A percentile compares a stretch with the other conserved stretches of the same genome.
These are phyloP conservation scores for Jaltomata sinuosa DNA, from an alignment of 257 asterid species.

Conservation along the genomic window DNA sequence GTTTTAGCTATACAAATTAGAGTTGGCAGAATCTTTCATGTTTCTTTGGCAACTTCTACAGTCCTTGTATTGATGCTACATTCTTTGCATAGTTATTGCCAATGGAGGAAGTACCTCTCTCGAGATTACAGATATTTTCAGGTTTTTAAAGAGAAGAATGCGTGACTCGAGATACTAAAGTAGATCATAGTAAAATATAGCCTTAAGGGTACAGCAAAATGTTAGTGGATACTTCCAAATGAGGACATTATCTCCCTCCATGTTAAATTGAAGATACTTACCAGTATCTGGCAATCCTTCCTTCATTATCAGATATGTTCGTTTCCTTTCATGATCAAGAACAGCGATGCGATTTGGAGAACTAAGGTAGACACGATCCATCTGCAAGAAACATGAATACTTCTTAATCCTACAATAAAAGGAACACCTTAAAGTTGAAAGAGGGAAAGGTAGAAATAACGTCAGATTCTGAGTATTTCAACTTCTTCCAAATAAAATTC, in stretches of 20 bases:
- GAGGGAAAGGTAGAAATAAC: not conserved
- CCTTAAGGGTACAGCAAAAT: not conserved
- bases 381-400: slow-evolving; percentile 29
- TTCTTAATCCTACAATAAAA: not conserved
- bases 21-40: not conserved
- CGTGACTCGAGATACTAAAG: not conserved
- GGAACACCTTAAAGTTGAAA: not conserved
- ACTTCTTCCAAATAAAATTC: not conserved
- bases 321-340: slow-evolving; percentile 82
- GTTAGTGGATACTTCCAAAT: not conserved
- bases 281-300: slow-evolving; percentile 90
- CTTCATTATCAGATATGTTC: slow-evolving; percentile 72
- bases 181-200: not conserved
- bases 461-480: not conserved
- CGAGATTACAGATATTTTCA: not conserved
- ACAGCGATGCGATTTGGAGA: slow-evolving; percentile 64
- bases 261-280: slow-evolving; percentile 12
- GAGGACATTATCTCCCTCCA: not conserved
- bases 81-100: not conserved
- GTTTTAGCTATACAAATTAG: not conserved
- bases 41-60: not conserved
- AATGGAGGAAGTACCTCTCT: not conserved
- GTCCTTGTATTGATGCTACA: not conserved
- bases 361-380: slow-evolving; percentile 76
- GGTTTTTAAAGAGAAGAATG: not conserved